Base-by-base conservation (phyloP, 257 asterid genomes). In the Buddleja alternifolia region DNA sequence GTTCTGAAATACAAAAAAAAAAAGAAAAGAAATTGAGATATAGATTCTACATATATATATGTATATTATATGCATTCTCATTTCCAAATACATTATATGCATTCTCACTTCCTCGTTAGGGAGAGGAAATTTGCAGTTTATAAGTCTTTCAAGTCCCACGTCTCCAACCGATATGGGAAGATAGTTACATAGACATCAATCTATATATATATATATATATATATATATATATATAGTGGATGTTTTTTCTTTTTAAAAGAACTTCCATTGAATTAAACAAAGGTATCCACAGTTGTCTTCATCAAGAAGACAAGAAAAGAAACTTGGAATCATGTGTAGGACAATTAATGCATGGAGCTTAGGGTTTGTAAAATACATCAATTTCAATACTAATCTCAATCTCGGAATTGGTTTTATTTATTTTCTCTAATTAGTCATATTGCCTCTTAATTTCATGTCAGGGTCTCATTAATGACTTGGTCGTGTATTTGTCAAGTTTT, bases 281-380 rank as follows among this genome's bases (percentile, higher is more conserved):
- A 54, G 70, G 66, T 67, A 67, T 66, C 56, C 50, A 63, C 24
- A 53, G 63, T 15, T 67, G 81, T 40, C 47, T 46, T 32, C 4
- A 64, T 69, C 68, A 75, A 73, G 78, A 79, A 73, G 76, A 67
- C 84, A 77, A 76, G 60, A 66, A 69, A 58, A 67, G 75, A 67
- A 73, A 23, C 69, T 62, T 68, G 76, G 77, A 76, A 73, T 65
- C 76, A 75, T 74, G 88, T 77, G 85, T 64, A 24, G 71, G 42
- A 24, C 71, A 75, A 75, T 83, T 75, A 80, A 81, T 80, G 88
- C 59, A 36, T 73, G 11, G 72, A 63, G 75, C 66, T 70, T 78
- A 69, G 82, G 77, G 78, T 80, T 75, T 69, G 39, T 50, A 50
- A 24, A 73, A 47, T 59, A 1, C 72, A 64, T 72, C 36, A 57